Conservation (phyloP, 805 yeast species). For the Kodamaea sagamina region DNA sequence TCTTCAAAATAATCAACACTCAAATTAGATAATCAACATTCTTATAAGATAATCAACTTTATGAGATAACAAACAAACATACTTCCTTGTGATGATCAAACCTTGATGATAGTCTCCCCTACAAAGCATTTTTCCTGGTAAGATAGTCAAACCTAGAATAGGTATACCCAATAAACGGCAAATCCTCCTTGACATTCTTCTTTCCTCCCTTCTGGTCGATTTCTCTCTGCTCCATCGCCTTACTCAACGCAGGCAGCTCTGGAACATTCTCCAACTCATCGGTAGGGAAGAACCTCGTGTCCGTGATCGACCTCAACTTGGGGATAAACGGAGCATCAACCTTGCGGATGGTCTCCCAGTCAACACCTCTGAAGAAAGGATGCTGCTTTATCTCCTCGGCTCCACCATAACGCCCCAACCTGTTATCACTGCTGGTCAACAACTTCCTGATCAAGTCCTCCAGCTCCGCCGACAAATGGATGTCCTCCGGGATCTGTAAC, state of each 20-base stretch:
- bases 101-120: too few species aligned
- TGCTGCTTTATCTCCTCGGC: conserved; percentile 88
- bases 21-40: too few species aligned
- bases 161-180: conserved; percentile 97
- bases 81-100: too few species aligned
- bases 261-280: conserved; percentile 95
- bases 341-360: conserved; percentile 84
- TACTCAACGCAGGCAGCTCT: conserved; percentile 64
- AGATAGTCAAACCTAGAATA: conserved; percentile 92
- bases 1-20: too few species aligned
- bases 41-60: too few species aligned
- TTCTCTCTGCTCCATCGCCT: conserved; percentile 66
- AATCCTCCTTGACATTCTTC: conserved; percentile 71
- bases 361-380: conserved; percentile 94
- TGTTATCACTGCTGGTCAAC: conserved; percentile 73
- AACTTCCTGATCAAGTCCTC: conserved; percentile 82
- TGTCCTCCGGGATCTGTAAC: conserved; percentile 85
- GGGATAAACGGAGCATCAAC: conserved; percentile 95
- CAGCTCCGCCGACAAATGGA: conserved; percentile 83
- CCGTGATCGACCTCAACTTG: conserved; percentile 86
- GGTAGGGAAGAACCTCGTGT: conserved; percentile 96
- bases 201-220: conserved; percentile 45
- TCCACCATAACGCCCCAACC: conserved; percentile 88
- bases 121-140: conserved; percentile 68
- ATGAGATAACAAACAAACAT: too few species aligned